These are phyloP conservation scores for Sergeia podlipaevii DNA, from an alignment of 208 protist species.

Conservation along the genomic window DNA sequence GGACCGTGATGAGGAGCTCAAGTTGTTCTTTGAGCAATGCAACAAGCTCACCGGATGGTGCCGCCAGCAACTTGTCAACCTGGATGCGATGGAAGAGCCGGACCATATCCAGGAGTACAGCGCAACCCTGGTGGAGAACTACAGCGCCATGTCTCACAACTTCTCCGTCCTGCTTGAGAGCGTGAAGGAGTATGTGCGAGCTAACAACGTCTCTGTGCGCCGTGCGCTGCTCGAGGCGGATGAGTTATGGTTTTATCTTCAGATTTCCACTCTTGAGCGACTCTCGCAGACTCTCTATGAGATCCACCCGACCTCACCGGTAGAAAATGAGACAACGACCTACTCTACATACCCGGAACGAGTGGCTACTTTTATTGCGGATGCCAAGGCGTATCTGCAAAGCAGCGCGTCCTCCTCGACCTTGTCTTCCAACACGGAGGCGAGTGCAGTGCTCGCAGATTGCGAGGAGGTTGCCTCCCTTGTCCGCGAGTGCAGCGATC, in stretches of 20 bases:
- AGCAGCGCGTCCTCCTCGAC: background rate
- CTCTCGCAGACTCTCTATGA: slow-evolving; percentile 74
- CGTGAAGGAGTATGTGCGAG: slow-evolving; percentile 48
- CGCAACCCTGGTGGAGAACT: slow-evolving; percentile 70
- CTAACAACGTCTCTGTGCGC: slow-evolving; percentile 48
- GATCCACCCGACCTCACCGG: slow-evolving; percentile 59
- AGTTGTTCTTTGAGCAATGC: slow-evolving; percentile 48
- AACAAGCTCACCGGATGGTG: slow-evolving; percentile 76
- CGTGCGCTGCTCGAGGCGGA: slow-evolving; percentile 67
- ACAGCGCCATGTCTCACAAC: slow-evolving; percentile 80
- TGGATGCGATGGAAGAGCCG: slow-evolving; percentile 82
- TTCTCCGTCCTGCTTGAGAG: slow-evolving; percentile 57
- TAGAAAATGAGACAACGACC: slow-evolving; percentile 71
- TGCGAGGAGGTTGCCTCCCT: slow-evolving; percentile 5
- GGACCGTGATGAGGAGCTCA: slow-evolving; percentile 33
- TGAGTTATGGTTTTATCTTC: slow-evolving; percentile 83
- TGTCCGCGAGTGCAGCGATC: slow-evolving; percentile 19
- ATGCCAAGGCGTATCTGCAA: slow-evolving; percentile 12
- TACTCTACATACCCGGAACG: slow-evolving; percentile 52
- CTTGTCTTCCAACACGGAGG: too few species aligned
- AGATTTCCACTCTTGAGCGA: slow-evolving; percentile 73
- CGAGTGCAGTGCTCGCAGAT: slow-evolving; percentile 6
- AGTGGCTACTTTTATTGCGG: slow-evolving; percentile 31
- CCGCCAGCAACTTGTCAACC: slow-evolving; percentile 80
- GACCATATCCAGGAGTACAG: slow-evolving; percentile 89